These are phyloP conservation scores for Heteromeles arbutifolia DNA, from an alignment of 306 rosid genomes.

Conservation along the genomic window DNA sequence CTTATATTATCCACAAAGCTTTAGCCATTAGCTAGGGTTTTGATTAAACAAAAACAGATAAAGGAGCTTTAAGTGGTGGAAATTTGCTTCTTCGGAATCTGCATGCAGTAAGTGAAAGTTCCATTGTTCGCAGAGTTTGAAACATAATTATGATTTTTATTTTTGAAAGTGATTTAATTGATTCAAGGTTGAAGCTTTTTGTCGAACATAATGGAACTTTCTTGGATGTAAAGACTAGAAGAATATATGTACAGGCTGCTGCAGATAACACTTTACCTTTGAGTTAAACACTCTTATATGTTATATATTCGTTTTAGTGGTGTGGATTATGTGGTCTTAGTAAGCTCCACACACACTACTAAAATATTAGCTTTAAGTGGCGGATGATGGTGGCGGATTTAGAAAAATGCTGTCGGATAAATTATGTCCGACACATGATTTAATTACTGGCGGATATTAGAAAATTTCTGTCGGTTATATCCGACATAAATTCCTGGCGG, in stretches of 20 bases:
- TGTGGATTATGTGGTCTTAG: slow-evolving; percentile 20
- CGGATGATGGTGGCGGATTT: too few relatives aligned
- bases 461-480: too few relatives aligned
- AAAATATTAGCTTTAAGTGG: too few relatives aligned
- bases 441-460: too few relatives aligned
- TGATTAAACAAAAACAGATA: neutral
- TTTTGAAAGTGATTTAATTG: slow-evolving; percentile 23
- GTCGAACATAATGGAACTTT: slow-evolving; percentile 22
- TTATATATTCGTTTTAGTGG: neutral
- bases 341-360: slow-evolving; percentile 16
- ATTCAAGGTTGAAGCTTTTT: slow-evolving; percentile 15
- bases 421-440: too few relatives aligned
- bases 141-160: slow-evolving; percentile 10
- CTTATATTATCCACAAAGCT: slow-evolving; percentile 7
- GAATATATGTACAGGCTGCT: slow-evolving; percentile 26
- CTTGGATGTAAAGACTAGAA: slow-evolving; percentile 32
- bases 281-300: neutral
- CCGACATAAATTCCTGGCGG: too few relatives aligned
- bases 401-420: too few relatives aligned
- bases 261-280: slow-evolving; percentile 8
- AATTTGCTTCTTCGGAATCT: slow-evolving; percentile 20
- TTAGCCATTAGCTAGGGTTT: neutral
- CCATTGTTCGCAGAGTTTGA: neutral
- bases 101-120: neutral
- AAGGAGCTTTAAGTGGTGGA: slow-evolving; percentile 17